Evolutionary conservation across 23 red algal genomes (phyloP), one percentile per base, ranked within the genome.

Genomic region (Cyanidium caldarium): DNA sequence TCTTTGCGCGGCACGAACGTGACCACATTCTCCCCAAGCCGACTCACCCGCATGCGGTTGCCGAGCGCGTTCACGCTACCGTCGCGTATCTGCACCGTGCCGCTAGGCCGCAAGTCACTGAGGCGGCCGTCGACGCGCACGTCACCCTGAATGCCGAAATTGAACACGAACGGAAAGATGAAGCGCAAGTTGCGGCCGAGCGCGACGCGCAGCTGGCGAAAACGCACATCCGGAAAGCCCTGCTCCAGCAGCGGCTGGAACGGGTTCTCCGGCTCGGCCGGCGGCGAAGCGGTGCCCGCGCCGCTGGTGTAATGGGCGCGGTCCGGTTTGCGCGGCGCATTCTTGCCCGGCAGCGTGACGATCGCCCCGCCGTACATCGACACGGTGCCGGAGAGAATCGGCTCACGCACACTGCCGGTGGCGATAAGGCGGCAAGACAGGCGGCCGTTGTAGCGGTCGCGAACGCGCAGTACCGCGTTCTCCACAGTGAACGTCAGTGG

Each of bases 131-230:
- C 42, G 12, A 80, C 34, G 10, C 34, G 38, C 38, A 87, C 51
- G 20, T 35, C 75, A 3, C 84, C 84, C 46, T 57, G 45, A 14
- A 69, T 46, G 16, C 65, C 58, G 28, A 87, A 37, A 39, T 76
- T 76, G 10, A 87, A 68, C 51, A 87, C 46, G 37, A 76, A 73
- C 46, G 84, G 77, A 38, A 80, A 72, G 33, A 87, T 68, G 57
- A 87, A 39, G 21, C 67, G 38, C 56, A 80, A 71, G 19, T 57
- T 65, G 67, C 65, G 37, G 14, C 84, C 84, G 7, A 87, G 31
- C 33, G 16, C 20, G n/a, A 87, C 37, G 1, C 25, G 38, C 21
- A 87, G 31, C 51, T 61, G 10, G 19, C 31, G n/a, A 61, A 61
- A 61, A 28, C 7, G 7, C 7, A 61, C 21, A 25, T 61, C 51